Evolutionary conservation across 305 asterid genomes (phyloP).

Genomic region (Fraxinus platypoda): DNA sequence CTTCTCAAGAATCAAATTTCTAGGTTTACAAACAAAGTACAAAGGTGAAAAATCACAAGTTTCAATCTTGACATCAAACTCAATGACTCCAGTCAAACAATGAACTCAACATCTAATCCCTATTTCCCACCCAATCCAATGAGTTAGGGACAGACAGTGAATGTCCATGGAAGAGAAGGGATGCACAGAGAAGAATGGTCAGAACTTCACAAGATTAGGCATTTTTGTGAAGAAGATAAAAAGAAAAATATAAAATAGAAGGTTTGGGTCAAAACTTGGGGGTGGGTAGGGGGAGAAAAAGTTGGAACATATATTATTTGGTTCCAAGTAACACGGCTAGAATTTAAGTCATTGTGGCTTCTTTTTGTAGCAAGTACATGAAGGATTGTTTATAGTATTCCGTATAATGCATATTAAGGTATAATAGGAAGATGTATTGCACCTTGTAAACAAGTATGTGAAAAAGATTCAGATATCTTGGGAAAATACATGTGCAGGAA

Average conservation of each 20-base stretch:
- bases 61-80: neutral
- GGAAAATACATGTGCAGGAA: conserved; percentile 62
- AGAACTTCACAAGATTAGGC: neutral
- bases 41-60: neutral
- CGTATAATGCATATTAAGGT: neutral
- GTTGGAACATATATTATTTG: neutral
- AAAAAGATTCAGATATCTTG: conserved; percentile 57
- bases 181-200: neutral
- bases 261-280: neutral
- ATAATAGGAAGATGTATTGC: conserved; percentile 4
- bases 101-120: neutral
- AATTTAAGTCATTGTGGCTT: neutral
- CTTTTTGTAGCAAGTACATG: neutral
- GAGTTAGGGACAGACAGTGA: neutral
- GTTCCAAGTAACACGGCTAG: neutral
- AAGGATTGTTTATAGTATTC: neutral
- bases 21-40: neutral
- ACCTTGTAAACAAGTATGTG: conserved; percentile 77
- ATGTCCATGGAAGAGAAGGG: neutral
- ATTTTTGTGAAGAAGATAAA: neutral
- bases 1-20: neutral
- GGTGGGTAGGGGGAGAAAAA: neutral
- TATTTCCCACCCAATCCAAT: neutral
- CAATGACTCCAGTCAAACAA: neutral
- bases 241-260: neutral